These are phyloP conservation scores for Pythium myriotylum DNA, from an alignment of 352 stramenopile genomes.

Conservation along the genomic window DNA sequence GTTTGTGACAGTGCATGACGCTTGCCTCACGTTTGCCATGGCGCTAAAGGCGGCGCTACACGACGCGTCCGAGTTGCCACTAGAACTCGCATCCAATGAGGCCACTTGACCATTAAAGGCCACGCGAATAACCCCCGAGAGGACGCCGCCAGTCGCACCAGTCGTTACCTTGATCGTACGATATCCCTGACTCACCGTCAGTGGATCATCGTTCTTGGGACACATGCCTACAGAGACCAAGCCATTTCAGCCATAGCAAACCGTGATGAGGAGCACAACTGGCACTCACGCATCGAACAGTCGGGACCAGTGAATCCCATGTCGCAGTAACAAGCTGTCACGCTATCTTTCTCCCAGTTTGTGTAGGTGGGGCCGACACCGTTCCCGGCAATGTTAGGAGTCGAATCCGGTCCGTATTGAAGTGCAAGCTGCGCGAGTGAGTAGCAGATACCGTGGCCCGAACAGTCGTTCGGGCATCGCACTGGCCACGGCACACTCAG, in stretches of 20 bases:
- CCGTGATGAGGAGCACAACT: not conserved
- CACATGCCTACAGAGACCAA: slow-evolving; percentile 59
- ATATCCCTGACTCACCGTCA: slow-evolving; percentile 70
- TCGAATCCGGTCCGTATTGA: slow-evolving; percentile 48
- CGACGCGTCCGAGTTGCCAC: slow-evolving; percentile 33
- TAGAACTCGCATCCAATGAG: slow-evolving; percentile 39
- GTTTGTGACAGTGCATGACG: slow-evolving; percentile 39
- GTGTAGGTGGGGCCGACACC: slow-evolving; percentile 62
- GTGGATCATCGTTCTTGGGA: slow-evolving; percentile 84
- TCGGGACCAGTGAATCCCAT: slow-evolving; percentile 81
- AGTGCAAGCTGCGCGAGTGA: slow-evolving; percentile 51
- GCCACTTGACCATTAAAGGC: slow-evolving; percentile 55
- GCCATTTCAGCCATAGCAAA: not conserved
- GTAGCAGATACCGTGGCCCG: slow-evolving; percentile 63
- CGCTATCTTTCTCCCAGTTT: slow-evolving; percentile 87
- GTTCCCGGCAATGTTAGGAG: slow-evolving; percentile 36
- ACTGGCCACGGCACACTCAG: slow-evolving; percentile 32
- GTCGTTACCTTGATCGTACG: slow-evolving; percentile 63
- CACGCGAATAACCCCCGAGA: slow-evolving; percentile 42
- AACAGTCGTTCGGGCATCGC: slow-evolving; percentile 62
- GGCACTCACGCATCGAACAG: slow-evolving; percentile 79
- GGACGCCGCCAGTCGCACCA: slow-evolving; percentile 30
- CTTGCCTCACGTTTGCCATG: slow-evolving; percentile 44
- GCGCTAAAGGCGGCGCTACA: slow-evolving; percentile 47
- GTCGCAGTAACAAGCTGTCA: slow-evolving; percentile 83